phyloP scores from a whole-genome alignment of 768 basidiomycete species.

The Hygrocybe punicea region DNA sequence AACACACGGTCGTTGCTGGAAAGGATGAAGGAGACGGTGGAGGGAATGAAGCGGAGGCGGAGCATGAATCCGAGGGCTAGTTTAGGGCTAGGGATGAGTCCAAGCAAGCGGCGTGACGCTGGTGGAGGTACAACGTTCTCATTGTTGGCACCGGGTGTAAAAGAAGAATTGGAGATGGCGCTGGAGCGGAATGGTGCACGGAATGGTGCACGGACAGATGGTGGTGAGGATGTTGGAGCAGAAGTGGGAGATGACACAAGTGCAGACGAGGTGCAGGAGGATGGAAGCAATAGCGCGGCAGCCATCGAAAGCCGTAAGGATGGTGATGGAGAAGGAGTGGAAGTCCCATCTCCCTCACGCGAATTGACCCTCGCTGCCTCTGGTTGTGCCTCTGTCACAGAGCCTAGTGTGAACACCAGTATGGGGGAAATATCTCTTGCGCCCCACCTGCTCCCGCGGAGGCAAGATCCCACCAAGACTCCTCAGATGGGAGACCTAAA shows the following conservation, averaged over 20 bases:
- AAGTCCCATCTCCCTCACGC: too few relatives aligned
- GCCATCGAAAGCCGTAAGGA: too few relatives aligned
- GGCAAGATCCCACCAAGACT: not conserved
- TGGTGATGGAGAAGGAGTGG: too few relatives aligned
- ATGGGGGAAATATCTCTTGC: not conserved
- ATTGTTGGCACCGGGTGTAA: constrained; percentile 24
- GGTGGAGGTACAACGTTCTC: constrained; percentile 21
- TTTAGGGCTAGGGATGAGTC: constrained; percentile 1
- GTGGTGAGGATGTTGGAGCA: not conserved
- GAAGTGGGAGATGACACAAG: not conserved
- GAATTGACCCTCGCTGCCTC: too few relatives aligned
- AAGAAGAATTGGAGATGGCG: constrained; percentile 30
- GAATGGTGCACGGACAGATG: not conserved
- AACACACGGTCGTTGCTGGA: constrained; percentile 45
- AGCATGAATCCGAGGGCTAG: constrained; percentile 27
- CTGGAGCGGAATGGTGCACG: constrained; percentile 19
- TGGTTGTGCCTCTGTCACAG: too few relatives aligned
- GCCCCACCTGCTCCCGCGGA: not conserved
- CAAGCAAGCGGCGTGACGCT: constrained; percentile 23
- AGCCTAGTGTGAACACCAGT: too few relatives aligned
- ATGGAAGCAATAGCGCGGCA: too few relatives aligned
- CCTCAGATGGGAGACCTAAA: constrained; percentile 7
- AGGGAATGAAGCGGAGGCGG: constrained; percentile 45
- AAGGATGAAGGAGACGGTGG: constrained; percentile 49
- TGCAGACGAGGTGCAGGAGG: not conserved